A percentile compares a stretch with the other conserved stretches of the same genome.
phyloP scores from a whole-genome alignment of 1,139 yeast species.

The Candida albicans region DNA sequence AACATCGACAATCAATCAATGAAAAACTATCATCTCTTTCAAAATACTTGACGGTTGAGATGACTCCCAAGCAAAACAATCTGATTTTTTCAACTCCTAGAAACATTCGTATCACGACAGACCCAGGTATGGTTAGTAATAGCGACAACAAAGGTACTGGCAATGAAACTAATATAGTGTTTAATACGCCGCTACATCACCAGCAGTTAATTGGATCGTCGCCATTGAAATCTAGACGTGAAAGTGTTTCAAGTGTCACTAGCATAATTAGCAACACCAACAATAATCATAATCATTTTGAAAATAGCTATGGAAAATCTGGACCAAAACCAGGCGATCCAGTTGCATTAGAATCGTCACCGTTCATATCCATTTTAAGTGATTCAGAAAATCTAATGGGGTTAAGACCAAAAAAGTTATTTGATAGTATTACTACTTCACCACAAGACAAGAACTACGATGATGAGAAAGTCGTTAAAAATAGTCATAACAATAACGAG shows the following conservation, averaged over 20 bases:
- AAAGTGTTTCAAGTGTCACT: too few species aligned
- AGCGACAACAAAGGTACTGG: too few species aligned
- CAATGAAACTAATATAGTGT: too few species aligned
- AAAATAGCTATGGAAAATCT: background rate
- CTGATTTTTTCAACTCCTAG: background rate
- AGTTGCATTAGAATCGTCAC: slow-evolving; percentile 29
- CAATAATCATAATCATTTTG: background rate
- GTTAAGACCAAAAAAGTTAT: slow-evolving; percentile 2
- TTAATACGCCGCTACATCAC: too few species aligned
- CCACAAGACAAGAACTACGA: too few species aligned
- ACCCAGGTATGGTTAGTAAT: background rate
- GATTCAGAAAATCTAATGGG: slow-evolving; percentile 2
- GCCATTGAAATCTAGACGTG: slow-evolving; percentile 2
- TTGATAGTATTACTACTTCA: background rate
- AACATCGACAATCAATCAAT: slow-evolving; percentile 1
- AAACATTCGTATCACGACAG: too few species aligned
- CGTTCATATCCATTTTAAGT: slow-evolving; percentile 26
- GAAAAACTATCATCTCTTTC: slow-evolving; percentile 3
- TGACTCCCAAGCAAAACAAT: too few species aligned
- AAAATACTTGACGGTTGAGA: background rate
- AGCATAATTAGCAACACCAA: too few species aligned
- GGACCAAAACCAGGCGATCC: slow-evolving; percentile 38
- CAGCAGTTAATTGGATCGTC: slow-evolving; percentile 5
- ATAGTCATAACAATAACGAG: slow-evolving; percentile 3
- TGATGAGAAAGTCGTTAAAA: background rate